Percentiles rank a stretch among this genome's conserved stretches.
Conservation (phyloP, 805 yeast species). For the Suhomyces prunicola region DNA sequence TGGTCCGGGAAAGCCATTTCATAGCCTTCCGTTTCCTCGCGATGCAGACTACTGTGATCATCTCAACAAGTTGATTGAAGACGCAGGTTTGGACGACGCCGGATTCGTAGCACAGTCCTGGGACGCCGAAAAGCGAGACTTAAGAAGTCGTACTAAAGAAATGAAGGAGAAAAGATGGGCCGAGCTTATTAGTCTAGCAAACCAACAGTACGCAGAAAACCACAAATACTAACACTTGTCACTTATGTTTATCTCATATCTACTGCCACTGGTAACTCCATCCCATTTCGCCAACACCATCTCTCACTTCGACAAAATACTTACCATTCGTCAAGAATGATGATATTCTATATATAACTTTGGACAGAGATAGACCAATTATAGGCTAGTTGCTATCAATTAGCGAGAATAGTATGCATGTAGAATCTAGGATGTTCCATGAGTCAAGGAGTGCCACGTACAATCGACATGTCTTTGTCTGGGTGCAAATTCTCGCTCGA, state of each 20-base stretch:
- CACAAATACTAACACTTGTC: no score
- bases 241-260: no score
- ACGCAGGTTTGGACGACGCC: conserved; percentile 8
- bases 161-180: conserved; percentile 14
- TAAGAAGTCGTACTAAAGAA: conserved; percentile 13
- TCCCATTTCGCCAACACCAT: no score
- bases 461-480: not conserved
- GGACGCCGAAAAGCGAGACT: conserved; percentile 13
- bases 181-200: not conserved
- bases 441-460: no score
- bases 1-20: conserved; percentile 20
- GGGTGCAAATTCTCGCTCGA: not conserved
- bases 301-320: no score
- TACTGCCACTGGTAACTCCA: no score
- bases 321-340: no score
- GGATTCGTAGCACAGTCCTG: conserved; percentile 21
- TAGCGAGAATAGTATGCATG: no score
- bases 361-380: no score
- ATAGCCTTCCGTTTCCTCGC: conserved; percentile 15
- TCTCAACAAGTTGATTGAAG: conserved; percentile 13
- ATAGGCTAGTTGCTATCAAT: no score
- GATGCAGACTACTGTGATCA: conserved; percentile 20
- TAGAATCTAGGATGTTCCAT: no score
- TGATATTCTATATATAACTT: no score
- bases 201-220: not conserved